phyloP scores from a whole-genome alignment of 1,139 yeast species.

The Debaryomyces coudertii region DNA sequence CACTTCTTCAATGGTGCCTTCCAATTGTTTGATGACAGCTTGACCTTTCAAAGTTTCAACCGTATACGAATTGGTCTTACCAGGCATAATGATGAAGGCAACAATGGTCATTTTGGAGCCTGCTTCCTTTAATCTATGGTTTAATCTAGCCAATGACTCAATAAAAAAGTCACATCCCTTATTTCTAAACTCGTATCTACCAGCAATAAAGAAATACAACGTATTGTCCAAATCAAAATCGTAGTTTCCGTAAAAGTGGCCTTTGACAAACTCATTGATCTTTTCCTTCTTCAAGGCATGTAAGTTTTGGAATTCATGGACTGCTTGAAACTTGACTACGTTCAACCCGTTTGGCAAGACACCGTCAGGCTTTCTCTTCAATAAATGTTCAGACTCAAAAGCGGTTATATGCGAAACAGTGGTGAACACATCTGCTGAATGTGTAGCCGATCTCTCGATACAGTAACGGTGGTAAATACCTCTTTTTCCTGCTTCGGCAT shows the following conservation, averaged over 20 bases:
- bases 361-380: constrained; percentile 96
- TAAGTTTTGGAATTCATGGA: constrained; percentile 95
- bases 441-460: constrained; percentile 95
- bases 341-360: constrained; percentile 96
- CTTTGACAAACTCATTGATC: constrained; percentile 91
- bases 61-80: constrained; percentile 89
- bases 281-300: constrained; percentile 91
- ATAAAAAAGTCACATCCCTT: constrained; percentile 96
- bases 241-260: constrained; percentile 95
- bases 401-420: constrained; percentile 98
- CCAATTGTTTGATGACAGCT: constrained; percentile 91
- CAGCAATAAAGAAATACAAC: constrained; percentile 92
- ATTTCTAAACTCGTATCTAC: constrained; percentile 94
- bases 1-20: constrained; percentile 85
- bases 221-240: constrained; percentile 95
- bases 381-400: constrained; percentile 86
- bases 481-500: constrained; percentile 96
- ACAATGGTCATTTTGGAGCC: constrained; percentile 92
- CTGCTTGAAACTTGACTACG: constrained; percentile 95
- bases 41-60: constrained; percentile 96
- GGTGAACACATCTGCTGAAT: constrained; percentile 94
- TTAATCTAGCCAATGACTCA: constrained; percentile 89
- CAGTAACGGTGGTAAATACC: constrained; percentile 98
- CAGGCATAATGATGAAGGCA: constrained; percentile 99
- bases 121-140: constrained; percentile 78